phyloP scores from a whole-genome alignment of 768 basidiomycete genomes.

The Mycena crocata region DNA sequence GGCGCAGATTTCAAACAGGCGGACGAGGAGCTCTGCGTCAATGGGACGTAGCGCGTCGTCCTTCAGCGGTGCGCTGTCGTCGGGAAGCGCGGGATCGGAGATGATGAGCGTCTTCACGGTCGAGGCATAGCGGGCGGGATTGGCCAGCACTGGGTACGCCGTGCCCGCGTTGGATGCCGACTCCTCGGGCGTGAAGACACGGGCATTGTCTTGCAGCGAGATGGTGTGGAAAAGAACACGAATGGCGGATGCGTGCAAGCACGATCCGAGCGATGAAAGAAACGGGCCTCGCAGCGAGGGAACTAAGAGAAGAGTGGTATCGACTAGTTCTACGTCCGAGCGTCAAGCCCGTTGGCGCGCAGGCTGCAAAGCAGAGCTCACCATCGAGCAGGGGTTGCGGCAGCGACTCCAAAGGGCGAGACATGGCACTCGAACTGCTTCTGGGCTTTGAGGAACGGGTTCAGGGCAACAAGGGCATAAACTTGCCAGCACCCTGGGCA shows the following conservation, averaged over 20 bases:
- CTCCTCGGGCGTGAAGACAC: slow-evolving; percentile 30
- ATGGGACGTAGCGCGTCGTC: slow-evolving; percentile 28
- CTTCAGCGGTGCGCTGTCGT: slow-evolving; percentile 1
- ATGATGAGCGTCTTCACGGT: slow-evolving; percentile 45
- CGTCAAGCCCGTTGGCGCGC: slow-evolving; percentile 16
- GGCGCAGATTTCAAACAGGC: slow-evolving; percentile 35
- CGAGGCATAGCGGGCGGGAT: slow-evolving; percentile 45
- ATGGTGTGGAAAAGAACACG: slow-evolving; percentile 46
- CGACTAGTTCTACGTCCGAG: slow-evolving; percentile 25
- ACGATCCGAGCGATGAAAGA: slow-evolving; percentile 44
- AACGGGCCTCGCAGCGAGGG: slow-evolving; percentile 37
- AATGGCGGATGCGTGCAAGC: slow-evolving; percentile 43
- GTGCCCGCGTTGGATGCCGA: slow-evolving; percentile 29
- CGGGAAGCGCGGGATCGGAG: slow-evolving; percentile 23
- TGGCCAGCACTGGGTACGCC: slow-evolving; percentile 41
- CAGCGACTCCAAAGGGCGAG: slow-evolving; percentile 29
- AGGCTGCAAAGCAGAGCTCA: slow-evolving; percentile 18
- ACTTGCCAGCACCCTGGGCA: slow-evolving; percentile 19
- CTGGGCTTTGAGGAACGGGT: background rate
- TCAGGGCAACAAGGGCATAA: slow-evolving; percentile 20
- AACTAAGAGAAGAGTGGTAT: slow-evolving; percentile 22
- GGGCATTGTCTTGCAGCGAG: slow-evolving; percentile 43
- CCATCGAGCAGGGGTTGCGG: slow-evolving; percentile 40
- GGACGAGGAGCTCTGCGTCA: slow-evolving; percentile 31
- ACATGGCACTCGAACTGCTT: slow-evolving; percentile 22